phyloP scores from a whole-genome alignment of 2,329 filamentous ascomycete genomes.

The Elsinoe arachidis region DNA sequence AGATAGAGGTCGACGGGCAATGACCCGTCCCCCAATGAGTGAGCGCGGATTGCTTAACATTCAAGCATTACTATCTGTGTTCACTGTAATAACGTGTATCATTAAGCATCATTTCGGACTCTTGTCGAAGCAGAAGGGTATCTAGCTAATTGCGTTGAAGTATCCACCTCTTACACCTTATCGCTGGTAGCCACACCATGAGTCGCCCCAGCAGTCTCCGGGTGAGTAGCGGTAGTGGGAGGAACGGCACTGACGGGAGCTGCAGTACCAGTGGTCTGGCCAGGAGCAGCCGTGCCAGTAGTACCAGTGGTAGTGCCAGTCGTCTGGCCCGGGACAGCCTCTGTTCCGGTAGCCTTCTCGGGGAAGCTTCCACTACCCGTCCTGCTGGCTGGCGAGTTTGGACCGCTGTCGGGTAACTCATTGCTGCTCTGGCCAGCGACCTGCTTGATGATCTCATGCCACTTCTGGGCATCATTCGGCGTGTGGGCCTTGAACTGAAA shows the following conservation, averaged over 20 bases:
- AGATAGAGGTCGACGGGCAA: neutral
- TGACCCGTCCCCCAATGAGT: neutral
- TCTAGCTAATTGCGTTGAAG: neutral
- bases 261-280: slow-evolving; percentile 18
- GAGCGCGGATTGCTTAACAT: neutral
- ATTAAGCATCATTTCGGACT: neutral
- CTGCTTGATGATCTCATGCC: slow-evolving; percentile 65
- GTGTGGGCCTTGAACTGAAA: slow-evolving; percentile 82
- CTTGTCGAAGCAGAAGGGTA: neutral
- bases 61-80: slow-evolving; percentile 5
- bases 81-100: neutral
- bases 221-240: neutral
- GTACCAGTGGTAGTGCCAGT: slow-evolving; percentile 10
- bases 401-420: slow-evolving; percentile 31
- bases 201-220: slow-evolving; percentile 8
- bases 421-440: slow-evolving; percentile 46
- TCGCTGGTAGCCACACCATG: slow-evolving; percentile 11
- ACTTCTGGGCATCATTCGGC: slow-evolving; percentile 69
- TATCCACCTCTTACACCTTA: neutral
- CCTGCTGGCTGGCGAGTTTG: slow-evolving; percentile 27
- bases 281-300: slow-evolving; percentile 3
- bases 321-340: neutral
- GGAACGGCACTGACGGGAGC: neutral
- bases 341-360: neutral
- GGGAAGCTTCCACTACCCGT: slow-evolving; percentile 3